Evolutionary conservation across 192 early-diverging fungal genomes (phyloP).

Genomic region (Umbelopsis vinacea): DNA sequence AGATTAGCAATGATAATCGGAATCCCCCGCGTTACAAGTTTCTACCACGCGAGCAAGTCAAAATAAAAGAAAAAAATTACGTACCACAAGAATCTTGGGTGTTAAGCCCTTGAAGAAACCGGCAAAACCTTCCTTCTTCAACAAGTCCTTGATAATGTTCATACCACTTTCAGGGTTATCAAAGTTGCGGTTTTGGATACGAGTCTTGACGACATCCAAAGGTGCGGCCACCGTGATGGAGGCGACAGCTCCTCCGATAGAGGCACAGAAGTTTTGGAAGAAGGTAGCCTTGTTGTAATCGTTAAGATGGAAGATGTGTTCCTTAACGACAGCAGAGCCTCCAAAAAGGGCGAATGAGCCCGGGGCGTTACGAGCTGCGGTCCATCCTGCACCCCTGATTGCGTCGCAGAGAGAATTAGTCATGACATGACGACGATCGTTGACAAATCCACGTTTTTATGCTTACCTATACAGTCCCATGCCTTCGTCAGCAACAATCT

Average conservation of each 20-base stretch:
- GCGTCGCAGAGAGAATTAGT: not conserved
- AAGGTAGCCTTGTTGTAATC: constrained; percentile 98
- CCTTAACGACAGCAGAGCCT: constrained; percentile 93
- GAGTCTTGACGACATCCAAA: constrained; percentile 98
- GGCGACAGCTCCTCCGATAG: constrained; percentile 94
- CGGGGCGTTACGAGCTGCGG: constrained; percentile 95
- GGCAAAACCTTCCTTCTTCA: constrained; percentile 87
- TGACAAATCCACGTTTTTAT: not conserved
- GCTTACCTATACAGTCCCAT: constrained; percentile 85
- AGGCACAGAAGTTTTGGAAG: constrained; percentile 95
- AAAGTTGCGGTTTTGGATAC: constrained; percentile 93
- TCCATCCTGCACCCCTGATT: constrained; percentile 90
- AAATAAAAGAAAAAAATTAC: not conserved
- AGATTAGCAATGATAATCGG: constrained; percentile 15
- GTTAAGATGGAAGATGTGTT: constrained; percentile 85
- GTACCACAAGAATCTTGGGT: constrained; percentile 81
- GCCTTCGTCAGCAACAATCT: constrained; percentile 87
- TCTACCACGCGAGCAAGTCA: constrained; percentile 8
- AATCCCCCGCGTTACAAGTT: not conserved
- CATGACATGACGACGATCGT: not conserved
- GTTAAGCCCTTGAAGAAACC: constrained; percentile 97
- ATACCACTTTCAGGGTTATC: constrained; percentile 88
- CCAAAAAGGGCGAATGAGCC: constrained; percentile 97
- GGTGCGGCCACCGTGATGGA: constrained; percentile 94
- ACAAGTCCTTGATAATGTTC: constrained; percentile 86